These are phyloP conservation scores for Aspergillus awamori DNA, from an alignment of 2,329 filamentous ascomycete genomes.

Conservation along the genomic window DNA sequence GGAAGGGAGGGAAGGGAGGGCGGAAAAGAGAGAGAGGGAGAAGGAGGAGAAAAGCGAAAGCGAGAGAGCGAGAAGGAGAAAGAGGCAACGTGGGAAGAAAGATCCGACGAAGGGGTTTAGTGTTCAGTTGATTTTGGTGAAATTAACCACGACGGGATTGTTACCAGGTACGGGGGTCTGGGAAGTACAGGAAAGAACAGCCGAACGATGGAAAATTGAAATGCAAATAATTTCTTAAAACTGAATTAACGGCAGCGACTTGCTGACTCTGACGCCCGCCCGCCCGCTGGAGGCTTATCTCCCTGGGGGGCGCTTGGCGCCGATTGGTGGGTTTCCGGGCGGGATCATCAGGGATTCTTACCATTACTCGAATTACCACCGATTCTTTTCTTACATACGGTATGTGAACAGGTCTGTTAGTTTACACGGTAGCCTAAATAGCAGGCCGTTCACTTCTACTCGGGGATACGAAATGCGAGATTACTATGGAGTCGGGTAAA, in stretches of 20 bases:
- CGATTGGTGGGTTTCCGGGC: constrained; percentile 11
- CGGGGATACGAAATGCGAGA: background rate
- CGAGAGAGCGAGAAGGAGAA: constrained; percentile 8
- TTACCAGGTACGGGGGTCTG: background rate
- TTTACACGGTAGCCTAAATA: background rate
- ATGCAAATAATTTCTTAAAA: background rate
- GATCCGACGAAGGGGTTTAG: background rate
- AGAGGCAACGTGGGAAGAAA: constrained; percentile 4
- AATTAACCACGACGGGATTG: background rate
- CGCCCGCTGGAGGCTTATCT: constrained; percentile 12
- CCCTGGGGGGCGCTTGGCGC: background rate
- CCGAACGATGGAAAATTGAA: background rate
- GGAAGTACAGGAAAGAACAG: background rate
- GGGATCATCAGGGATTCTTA: constrained; percentile 4
- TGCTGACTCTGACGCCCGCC: background rate
- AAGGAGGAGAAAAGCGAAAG: constrained; percentile 10
- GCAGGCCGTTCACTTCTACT: background rate
- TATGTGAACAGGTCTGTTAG: background rate
- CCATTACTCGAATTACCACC: background rate
- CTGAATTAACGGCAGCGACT: background rate
- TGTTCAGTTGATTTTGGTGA: background rate
- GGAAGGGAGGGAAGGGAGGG: constrained; percentile 10
- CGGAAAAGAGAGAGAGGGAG: background rate
- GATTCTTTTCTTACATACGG: background rate
- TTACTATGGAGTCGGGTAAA: background rate